Base-by-base conservation (phyloP, 75 land plant genomes). In the Pinus taeda region DNA sequence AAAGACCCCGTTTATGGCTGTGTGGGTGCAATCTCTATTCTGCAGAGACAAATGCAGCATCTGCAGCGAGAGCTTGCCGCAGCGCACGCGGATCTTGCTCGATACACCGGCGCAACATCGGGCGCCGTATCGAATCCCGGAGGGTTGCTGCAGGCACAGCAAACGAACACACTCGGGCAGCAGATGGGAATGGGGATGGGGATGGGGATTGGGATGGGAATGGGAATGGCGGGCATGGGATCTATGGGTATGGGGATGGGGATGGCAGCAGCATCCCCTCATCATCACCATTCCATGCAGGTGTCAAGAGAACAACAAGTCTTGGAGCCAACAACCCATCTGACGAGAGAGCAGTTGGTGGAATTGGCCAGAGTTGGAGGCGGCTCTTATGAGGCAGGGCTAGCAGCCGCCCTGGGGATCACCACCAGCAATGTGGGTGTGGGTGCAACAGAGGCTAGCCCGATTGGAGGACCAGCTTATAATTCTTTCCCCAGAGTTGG, bases 1-100 rank as follows among this genome's bases (percentile, higher is more conserved):
- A 81, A 78, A 29, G 91, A 89, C 71, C 91, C 91, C 57, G 91
- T 87, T 8, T 86, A 89, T 57, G 91, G 91, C 26, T 89, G 89
- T 77, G 91, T 89, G 58, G 91, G 89, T 18, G 83, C 83, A 60
- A 89, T 87, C 60, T 86, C 86, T 20, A 53, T 86, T n/a, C 82
- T 89, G 57, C 91, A 89, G 81, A 77, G 79, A 21, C 83, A 83
- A 36, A 69, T 90, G 42, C 83, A 88, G 15, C 80, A 75, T 13
- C 84, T 93, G 57, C 91, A 90, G 70, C 83, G 82, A 45, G 95
- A 93, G 36, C 85, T 93, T 12, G 87, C 82, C 15, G 82, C 79
- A 24, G 92, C 94, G 45, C 86, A 85, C 60, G 82, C 90, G 24
- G 87, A 85, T 49, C 76, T 88, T 4, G 74, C 85, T 22, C 79